phyloP scores from a whole-genome alignment of 306 rosid species.

The Fragaria iinumae region DNA sequence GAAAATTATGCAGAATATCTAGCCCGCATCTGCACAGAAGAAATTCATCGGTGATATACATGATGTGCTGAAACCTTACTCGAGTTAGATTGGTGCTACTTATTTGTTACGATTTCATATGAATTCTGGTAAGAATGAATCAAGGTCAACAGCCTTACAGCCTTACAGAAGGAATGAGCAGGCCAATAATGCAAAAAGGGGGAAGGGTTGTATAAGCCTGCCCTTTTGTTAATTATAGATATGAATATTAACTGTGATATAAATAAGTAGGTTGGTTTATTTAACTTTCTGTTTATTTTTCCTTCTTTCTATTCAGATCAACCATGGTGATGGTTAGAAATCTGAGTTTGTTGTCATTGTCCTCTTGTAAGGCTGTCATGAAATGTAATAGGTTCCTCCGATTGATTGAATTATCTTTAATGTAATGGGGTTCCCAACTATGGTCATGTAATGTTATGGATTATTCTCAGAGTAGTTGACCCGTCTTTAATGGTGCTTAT shows the following conservation, averaged over 20 bases:
- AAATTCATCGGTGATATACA: not conserved
- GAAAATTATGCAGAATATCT: not conserved
- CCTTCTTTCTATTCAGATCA: not conserved
- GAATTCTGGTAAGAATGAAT: not conserved
- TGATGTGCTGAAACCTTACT: not conserved
- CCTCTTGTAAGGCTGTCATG: not conserved
- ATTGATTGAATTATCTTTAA: not conserved
- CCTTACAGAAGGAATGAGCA: not conserved
- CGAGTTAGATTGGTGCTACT: not conserved
- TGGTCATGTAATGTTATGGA: not conserved
- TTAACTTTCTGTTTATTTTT: not conserved
- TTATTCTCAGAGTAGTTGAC: not conserved
- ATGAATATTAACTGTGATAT: not conserved
- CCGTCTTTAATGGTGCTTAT: not conserved
- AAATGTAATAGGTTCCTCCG: not conserved
- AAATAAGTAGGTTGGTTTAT: conserved; percentile 1
- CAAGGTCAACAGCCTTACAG: not conserved
- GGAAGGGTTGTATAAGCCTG: not conserved
- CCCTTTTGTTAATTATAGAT: not conserved
- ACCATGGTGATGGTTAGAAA: not conserved
- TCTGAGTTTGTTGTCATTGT: not conserved
- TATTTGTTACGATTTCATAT: not conserved
- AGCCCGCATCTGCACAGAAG: not conserved
- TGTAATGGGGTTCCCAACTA: not conserved
- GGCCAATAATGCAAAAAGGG: not conserved